Evolutionary conservation across 768 basidiomycete species (phyloP).

Genomic region (Tephrocybe sp.): DNA sequence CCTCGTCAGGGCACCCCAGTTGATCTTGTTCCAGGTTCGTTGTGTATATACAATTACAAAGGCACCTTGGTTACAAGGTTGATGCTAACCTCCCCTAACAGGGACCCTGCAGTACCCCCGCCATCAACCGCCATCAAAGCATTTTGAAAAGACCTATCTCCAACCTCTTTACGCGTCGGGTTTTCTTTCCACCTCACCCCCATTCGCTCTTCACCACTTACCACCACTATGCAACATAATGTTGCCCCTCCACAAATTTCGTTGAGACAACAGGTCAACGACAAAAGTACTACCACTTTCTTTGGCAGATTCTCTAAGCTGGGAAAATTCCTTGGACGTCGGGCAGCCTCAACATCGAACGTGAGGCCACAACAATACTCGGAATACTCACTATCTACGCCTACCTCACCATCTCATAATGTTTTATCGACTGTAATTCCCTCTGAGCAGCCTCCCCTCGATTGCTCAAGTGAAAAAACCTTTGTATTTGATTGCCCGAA

Average conservation of each 20-base stretch:
- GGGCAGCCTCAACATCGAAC: constrained; percentile 1
- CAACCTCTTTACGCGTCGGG: not conserved
- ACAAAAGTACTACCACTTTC: not conserved
- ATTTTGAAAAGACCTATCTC: constrained; percentile 7
- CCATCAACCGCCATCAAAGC: constrained; percentile 10
- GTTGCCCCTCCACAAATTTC: not conserved
- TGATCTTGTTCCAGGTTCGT: constrained; percentile 12
- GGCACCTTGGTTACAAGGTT: constrained; percentile 12
- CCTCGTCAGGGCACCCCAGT: not conserved
- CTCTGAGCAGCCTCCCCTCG: not conserved
- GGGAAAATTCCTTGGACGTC: constrained; percentile 11
- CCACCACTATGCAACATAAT: constrained; percentile 4
- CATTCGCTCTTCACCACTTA: not conserved
- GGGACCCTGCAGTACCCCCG: not conserved
- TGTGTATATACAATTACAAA: constrained; percentile 2
- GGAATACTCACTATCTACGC: not conserved
- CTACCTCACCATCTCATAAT: not conserved
- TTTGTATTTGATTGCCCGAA: not conserved
- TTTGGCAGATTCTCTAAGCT: constrained; percentile 5
- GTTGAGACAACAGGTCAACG: not conserved
- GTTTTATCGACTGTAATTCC: not conserved
- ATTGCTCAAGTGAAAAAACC: not conserved
- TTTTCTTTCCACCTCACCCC: not conserved
- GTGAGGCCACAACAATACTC: not conserved
- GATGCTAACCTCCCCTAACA: constrained; percentile 7